Base-by-base conservation (phyloP, 495 filamentous ascomycete genomes). In the Amniculicola lignicola region DNA sequence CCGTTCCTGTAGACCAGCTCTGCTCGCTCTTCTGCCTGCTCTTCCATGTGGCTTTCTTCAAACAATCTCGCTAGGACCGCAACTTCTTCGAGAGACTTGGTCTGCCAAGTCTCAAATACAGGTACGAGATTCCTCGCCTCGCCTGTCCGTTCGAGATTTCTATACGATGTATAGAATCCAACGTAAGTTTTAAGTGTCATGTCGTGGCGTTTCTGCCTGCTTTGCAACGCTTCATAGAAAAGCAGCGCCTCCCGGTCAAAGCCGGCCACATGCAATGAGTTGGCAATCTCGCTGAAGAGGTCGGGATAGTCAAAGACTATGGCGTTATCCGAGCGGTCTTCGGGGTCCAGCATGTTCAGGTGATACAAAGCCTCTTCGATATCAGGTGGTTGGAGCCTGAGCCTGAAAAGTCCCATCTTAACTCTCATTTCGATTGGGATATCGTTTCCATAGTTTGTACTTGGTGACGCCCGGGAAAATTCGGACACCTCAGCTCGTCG, bases 381-480 rank as follows among this genome's bases (percentile, higher is more conserved):
- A 51, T 90, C 67, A 5, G 66, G 62, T 23, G 73, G 68, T 0
- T 80, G 81, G 59, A 87, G 73, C 41, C 81, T 83, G 28, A 94
- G 68, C 21, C 94, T 80, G 68, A 86, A 94, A 3, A 93, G 63
- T 9, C 89, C 92, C 54, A 98, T 73, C 69, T 90, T 95, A 14
- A 89, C 80, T n/a, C 90, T 81, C 28, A 97, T 67, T 55, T 96
- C 91, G 2, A 74, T 63, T 0, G 93, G 93, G 12, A 98, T 76
- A 1, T 85, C 84, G 27, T 77, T 68, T 2, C 89, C 89, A 63
- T 96, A 97, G 6, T 31, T 28, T 9, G 25, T 14, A 4, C 44
- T 36, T 4, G 24, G 14, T 1, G 41, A 33, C 15, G 12, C 44
- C 25, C 12, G 74, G n/a, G 73, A 61, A 63, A 82, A 87, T 4